Conservation (phyloP, 2,329 filamentous ascomycete species). For the Neopestalotiopsis sp. region DNA sequence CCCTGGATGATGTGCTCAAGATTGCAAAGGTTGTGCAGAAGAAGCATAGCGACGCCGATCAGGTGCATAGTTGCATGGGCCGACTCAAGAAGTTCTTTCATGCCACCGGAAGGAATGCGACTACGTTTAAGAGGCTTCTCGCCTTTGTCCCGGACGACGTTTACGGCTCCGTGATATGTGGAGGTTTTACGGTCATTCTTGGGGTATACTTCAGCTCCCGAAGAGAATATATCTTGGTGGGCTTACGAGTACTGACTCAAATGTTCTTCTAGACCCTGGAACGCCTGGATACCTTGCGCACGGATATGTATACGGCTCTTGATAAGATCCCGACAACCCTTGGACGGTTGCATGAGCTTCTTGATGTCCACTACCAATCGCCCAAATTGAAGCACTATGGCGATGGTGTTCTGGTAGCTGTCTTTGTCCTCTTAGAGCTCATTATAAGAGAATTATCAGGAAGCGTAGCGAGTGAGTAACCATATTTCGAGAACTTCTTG, state of each 20-base stretch:
- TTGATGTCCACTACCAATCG: constrained; percentile 23
- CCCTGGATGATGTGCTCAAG: constrained; percentile 22
- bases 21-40: constrained; percentile 23
- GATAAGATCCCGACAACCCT: constrained; percentile 22
- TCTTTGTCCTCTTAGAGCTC: constrained; percentile 23
- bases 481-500: neutral
- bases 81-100: constrained; percentile 23
- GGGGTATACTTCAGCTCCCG: constrained; percentile 9
- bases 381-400: constrained; percentile 17
- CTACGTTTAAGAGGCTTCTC: constrained; percentile 23
- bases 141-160: constrained; percentile 23
- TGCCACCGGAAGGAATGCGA: constrained; percentile 16
- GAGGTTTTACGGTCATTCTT: constrained; percentile 25
- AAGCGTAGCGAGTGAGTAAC: constrained; percentile 19
- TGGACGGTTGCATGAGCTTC: constrained; percentile 14
- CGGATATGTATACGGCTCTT: constrained; percentile 21
- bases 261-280: neutral
- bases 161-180: constrained; percentile 24
- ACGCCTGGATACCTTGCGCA: constrained; percentile 16
- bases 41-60: constrained; percentile 17
- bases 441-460: constrained; percentile 22
- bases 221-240: neutral
- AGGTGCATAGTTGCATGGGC: constrained; percentile 20
- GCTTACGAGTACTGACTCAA: neutral
- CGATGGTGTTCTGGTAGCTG: constrained; percentile 21